Percentiles rank a stretch among this genome's conserved stretches.
Evolutionary conservation across 306 rosid genomes (phyloP).

Genomic region (Sphenostylis stenocarpa): DNA sequence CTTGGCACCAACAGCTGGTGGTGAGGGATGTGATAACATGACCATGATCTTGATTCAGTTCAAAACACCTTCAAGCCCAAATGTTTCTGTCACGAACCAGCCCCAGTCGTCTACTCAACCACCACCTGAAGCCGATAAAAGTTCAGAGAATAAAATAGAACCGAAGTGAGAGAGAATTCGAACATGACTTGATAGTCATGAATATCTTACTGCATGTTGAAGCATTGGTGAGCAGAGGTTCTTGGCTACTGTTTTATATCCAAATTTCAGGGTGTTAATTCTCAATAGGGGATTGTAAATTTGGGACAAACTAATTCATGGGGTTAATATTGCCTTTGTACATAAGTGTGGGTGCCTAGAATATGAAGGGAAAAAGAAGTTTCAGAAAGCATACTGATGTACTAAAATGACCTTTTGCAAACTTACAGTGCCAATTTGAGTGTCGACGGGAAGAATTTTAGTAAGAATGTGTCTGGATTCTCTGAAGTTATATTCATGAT

Average conservation of each 20-base stretch:
- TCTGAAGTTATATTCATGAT: constrained; percentile 8
- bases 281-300: constrained; percentile 41
- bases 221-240: constrained; percentile 19
- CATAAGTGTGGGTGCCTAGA: constrained; percentile 20
- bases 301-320: constrained; percentile 26
- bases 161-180: constrained; percentile 17
- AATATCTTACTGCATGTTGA: constrained; percentile 5
- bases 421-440: constrained; percentile 14
- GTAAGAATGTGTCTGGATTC: constrained; percentile 9
- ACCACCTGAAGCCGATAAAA: constrained; percentile 33
- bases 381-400: constrained; percentile 5
- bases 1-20: constrained; percentile 90
- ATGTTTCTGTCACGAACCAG: constrained; percentile 42
- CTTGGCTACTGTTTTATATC: constrained; percentile 14
- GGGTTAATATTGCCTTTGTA: constrained; percentile 39
- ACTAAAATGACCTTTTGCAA: constrained; percentile 18
- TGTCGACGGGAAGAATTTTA: neutral
- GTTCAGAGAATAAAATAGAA: constrained; percentile 23
- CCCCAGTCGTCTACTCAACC: constrained; percentile 40
- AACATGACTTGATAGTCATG: constrained; percentile 5
- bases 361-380: neutral
- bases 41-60: constrained; percentile 97
- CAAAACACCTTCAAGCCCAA: constrained; percentile 43
- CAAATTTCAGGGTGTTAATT: constrained; percentile 35
- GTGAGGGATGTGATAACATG: constrained; percentile 98